Evolutionary conservation across 345 rosid species (phyloP), one percentile per base, ranked within the genome.

Genomic region (Eucalyptus lansdowneana): DNA sequence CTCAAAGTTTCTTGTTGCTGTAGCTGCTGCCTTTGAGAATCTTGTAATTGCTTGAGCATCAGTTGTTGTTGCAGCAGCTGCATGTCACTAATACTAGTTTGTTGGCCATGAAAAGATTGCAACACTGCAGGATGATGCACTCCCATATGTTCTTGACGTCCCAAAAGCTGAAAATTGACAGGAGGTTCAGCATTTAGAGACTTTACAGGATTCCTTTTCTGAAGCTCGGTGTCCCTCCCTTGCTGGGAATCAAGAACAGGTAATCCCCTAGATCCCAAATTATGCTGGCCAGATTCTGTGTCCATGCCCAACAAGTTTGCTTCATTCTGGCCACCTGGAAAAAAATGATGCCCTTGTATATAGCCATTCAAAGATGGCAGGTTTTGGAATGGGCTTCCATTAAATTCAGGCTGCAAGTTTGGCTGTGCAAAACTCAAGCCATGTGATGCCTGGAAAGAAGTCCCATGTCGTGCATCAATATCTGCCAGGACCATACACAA

Each of bases 41-140:
- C 99, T 90, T 94, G 97, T 90, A 95, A 90, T 90, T 96, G 94
- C 93, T 95, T 95, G 89, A 95, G 85, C 94, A 95, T 93, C 86
- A 94, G 56, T 51, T 96, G 96, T 90, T 95, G 97, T 91, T 95
- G 98, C 92, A 94, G 85, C 86, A 95, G 90, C 89, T 94, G 97
- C 94, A 93, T 93, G 87, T 95, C 97, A 90, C 88, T 93, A 80
- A 91, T 86, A 62, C 94, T 93, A 89, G 96, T 89, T 91, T 94
- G 97, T 91, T 96, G 97, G 94, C 92, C 94, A 44, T 72, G 88
- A 37, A 56, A 56, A 90, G 91, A 88, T 86, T 90, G 93, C 88
- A 88, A 65, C 89, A 87, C 87, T 86, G 90, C 87, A 24, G 91
- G 80, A 85, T 92, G 93, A 53, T 91, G 94, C 62, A 86, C 88